A percentile compares a stretch with the other conserved stretches of the same genome.
These are phyloP conservation scores for Phytophthora niederhauseri DNA, from an alignment of 352 stramenopile species.

Conservation along the genomic window DNA sequence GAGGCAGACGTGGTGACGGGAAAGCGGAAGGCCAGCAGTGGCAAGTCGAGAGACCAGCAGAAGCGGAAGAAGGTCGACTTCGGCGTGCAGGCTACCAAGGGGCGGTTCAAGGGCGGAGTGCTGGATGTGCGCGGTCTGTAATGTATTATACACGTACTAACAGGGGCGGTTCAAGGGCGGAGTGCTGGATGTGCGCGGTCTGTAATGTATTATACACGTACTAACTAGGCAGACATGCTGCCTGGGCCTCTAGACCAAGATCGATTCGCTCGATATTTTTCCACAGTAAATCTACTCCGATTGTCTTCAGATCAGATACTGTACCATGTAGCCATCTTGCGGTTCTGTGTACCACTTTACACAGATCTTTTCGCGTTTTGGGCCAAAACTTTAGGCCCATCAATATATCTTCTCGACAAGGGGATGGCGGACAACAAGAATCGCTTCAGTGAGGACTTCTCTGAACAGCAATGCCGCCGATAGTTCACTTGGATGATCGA, in stretches of 20 bases:
- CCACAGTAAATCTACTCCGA: neutral
- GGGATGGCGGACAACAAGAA: conserved; percentile 21
- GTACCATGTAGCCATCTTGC: neutral
- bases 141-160: conserved; percentile 28
- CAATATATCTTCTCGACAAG: no score
- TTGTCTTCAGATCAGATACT: no score
- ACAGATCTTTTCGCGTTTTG: conserved; percentile 12
- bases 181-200: conserved; percentile 66
- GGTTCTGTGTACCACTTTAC: conserved; percentile 19
- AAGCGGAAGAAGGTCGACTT: conserved; percentile 80
- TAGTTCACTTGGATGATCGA: neutral
- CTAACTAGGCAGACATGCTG: conserved; percentile 11
- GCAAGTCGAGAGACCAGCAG: conserved; percentile 48
- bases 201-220: conserved; percentile 39
- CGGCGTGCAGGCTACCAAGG: conserved; percentile 77
- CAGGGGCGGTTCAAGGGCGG: conserved; percentile 78
- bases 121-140: conserved; percentile 67
- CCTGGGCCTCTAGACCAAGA: neutral
- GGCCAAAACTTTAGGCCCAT: no score
- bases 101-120: conserved; percentile 76
- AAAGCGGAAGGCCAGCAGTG: conserved; percentile 54
- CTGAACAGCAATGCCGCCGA: neutral
- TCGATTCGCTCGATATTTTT: conserved; percentile 4
- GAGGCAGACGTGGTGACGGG: conserved; percentile 71
- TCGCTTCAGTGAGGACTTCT: conserved; percentile 16